These are phyloP conservation scores for Hyaloperonospora arabidopsidis DNA, from an alignment of 352 stramenopile species.

Conservation along the genomic window DNA sequence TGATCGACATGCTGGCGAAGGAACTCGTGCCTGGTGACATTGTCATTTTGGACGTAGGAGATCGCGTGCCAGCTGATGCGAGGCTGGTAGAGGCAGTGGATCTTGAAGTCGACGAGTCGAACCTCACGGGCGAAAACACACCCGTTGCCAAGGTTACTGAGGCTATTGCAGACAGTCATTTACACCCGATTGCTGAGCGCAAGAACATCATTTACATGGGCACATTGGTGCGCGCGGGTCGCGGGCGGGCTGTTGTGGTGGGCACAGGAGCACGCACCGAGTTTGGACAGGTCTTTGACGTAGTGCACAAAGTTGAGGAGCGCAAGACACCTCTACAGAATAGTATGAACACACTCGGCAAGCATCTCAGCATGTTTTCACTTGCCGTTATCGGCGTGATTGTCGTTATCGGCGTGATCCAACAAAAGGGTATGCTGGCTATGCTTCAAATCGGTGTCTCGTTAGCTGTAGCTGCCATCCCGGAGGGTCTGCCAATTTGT, in stretches of 20 bases:
- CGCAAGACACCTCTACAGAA: slow-evolving; percentile 91
- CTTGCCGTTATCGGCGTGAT: slow-evolving; percentile 92
- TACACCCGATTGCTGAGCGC: slow-evolving; percentile 63
- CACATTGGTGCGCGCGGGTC: slow-evolving; percentile 89
- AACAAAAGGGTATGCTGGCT: slow-evolving; percentile 89
- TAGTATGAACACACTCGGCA: slow-evolving; percentile 94
- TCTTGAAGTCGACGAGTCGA: slow-evolving; percentile 90
- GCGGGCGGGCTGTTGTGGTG: slow-evolving; percentile 90
- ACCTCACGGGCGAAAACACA: slow-evolving; percentile 89
- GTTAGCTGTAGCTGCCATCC: slow-evolving; percentile 68
- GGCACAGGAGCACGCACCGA: slow-evolving; percentile 91
- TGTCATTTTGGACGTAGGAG: slow-evolving; percentile 86
- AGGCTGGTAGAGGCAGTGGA: slow-evolving; percentile 85
- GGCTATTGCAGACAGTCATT: slow-evolving; percentile 54
- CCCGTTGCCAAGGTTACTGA: slow-evolving; percentile 72
- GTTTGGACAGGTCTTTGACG: slow-evolving; percentile 93
- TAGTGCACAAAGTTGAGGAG: slow-evolving; percentile 90
- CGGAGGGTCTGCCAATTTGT: slow-evolving; percentile 71
- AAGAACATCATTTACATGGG: slow-evolving; percentile 95
- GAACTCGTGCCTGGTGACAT: slow-evolving; percentile 81
- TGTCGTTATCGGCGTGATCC: slow-evolving; percentile 87
- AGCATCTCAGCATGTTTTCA: slow-evolving; percentile 90
- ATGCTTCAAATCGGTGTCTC: slow-evolving; percentile 95
- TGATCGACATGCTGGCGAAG: slow-evolving; percentile 58
- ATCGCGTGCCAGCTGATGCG: slow-evolving; percentile 90